Base-by-base conservation (phyloP, 495 filamentous ascomycete genomes). In the Achaetomiella virescens region DNA sequence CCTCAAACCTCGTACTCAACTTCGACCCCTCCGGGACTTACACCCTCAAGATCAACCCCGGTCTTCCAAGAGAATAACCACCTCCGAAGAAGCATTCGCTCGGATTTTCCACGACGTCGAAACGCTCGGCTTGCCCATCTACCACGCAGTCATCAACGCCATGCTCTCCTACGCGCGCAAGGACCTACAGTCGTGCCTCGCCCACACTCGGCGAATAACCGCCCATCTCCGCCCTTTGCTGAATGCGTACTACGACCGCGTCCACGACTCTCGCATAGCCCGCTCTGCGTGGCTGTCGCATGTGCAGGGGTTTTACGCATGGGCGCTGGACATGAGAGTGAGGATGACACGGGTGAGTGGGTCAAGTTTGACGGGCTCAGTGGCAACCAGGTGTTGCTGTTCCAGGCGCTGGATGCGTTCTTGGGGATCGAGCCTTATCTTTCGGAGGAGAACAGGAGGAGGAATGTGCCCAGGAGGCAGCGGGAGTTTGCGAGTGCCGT, bases 281-380 rank as follows among this genome's bases (percentile, higher is more conserved):
- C 57, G 52, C 0, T 51, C 57, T 1, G 63, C 68, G 4, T 78
- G 73, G 70, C 27, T 74, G 60, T 53, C 45, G 33, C 66, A 72
- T 41, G 67, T 76, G 0, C 75, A 76, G 58, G 72, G 75, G 6
- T 74, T 76, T 37, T 70, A 68, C 21, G 74, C 64, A 15, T 78
- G 73, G 75, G 74, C 63, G 1, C 57, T 62, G 15, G 74, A 70
- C 29, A 54, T 15, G 38, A 60, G 17, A 52, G 65, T 27, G 60
- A 67, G 18, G 48, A 1, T 46, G 17, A 61, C 61, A 42, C 62
- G 63, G 7, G 18, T 5, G 59, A 70, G 25, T 72, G 58, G 57
- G 47, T 67, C 43, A 67, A 73, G 40, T 77, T 69, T 52, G 71
- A 78, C 54, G 76, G 76, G 24, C 54, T 76, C 15, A 72, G 68